These are phyloP conservation scores for Syzygium malaccense DNA, from an alignment of 441 rosid genomes.

Conservation along the genomic window DNA sequence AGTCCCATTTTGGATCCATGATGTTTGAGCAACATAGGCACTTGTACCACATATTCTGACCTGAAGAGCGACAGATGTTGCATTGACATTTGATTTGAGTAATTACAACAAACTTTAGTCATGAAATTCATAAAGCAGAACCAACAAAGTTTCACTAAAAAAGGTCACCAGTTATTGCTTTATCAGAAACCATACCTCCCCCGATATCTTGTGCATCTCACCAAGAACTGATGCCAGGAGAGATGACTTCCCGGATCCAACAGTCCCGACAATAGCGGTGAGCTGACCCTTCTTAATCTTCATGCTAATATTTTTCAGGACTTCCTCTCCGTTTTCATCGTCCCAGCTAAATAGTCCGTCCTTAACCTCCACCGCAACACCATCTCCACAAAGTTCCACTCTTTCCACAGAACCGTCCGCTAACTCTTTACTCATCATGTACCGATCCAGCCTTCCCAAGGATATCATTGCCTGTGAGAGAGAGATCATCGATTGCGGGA, in stretches of 20 bases:
- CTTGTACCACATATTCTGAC: slow-evolving; percentile 70
- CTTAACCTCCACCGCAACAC: slow-evolving; percentile 53
- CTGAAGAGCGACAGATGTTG: slow-evolving; percentile 17
- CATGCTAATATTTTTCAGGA: slow-evolving; percentile 52
- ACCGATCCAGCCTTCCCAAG: slow-evolving; percentile 62
- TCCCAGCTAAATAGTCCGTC: slow-evolving; percentile 82
- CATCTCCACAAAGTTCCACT: slow-evolving; percentile 42
- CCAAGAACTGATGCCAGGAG: slow-evolving; percentile 83
- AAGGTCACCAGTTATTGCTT: neutral
- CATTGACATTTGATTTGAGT: neutral
- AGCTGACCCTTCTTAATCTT: slow-evolving; percentile 71
- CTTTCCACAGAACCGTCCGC: slow-evolving; percentile 50
- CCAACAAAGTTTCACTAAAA: neutral
- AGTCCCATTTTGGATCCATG: slow-evolving; percentile 94
- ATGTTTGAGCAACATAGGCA: slow-evolving; percentile 92
- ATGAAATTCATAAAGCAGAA: neutral
- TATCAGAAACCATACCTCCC: slow-evolving; percentile 37
- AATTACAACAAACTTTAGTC: neutral
- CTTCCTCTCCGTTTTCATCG: slow-evolving; percentile 53
- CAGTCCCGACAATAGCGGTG: slow-evolving; percentile 84
- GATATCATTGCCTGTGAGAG: slow-evolving; percentile 94
- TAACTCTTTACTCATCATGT: slow-evolving; percentile 76
- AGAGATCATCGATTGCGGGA: slow-evolving; percentile 93
- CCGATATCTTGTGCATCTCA: slow-evolving; percentile 82
- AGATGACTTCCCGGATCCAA: slow-evolving; percentile 90